phyloP scores from a whole-genome alignment of 176 grass and related monocot species.

The Bolboschoenus planiculmis region DNA sequence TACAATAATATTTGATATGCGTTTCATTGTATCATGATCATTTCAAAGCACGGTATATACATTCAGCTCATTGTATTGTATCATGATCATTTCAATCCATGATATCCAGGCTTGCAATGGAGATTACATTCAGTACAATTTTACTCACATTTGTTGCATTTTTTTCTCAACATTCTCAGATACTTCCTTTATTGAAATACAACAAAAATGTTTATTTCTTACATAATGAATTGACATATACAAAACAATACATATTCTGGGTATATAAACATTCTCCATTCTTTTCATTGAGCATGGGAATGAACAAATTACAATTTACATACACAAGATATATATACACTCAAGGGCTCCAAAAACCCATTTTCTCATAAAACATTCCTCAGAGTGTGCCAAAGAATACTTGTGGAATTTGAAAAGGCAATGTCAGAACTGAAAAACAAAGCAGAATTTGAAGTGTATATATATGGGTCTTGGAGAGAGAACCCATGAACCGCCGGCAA shows the following conservation, averaged over 20 bases:
- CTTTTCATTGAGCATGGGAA: slow-evolving; percentile 4
- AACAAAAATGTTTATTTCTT: not conserved
- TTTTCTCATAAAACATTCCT: slow-evolving; percentile 7
- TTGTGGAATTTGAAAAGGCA: slow-evolving; percentile 35
- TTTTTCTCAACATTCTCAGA: not conserved
- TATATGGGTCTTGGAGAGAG: slow-evolving; percentile 62
- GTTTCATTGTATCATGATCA: not conserved
- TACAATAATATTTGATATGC: not conserved
- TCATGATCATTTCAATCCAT: not conserved
- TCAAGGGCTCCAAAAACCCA: not conserved
- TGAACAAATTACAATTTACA: slow-evolving; percentile 11
- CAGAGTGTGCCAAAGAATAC: slow-evolving; percentile 16
- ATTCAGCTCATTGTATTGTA: not conserved
- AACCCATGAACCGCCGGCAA: slow-evolving; percentile 60
- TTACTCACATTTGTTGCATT: not conserved
- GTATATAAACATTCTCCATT: not conserved
- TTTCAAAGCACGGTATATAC: not conserved
- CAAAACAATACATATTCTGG: slow-evolving; percentile 9
- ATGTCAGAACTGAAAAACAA: slow-evolving; percentile 76
- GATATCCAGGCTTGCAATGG: not conserved
- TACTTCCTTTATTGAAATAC: not conserved
- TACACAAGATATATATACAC: slow-evolving; percentile 8
- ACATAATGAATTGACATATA: not conserved
- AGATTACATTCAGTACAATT: not conserved
- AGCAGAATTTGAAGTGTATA: slow-evolving; percentile 37